Evolutionary conservation across 352 stramenopile genomes (phyloP), one percentile per base, ranked within the genome.

Genomic region (Phytophthora agathidicida): DNA sequence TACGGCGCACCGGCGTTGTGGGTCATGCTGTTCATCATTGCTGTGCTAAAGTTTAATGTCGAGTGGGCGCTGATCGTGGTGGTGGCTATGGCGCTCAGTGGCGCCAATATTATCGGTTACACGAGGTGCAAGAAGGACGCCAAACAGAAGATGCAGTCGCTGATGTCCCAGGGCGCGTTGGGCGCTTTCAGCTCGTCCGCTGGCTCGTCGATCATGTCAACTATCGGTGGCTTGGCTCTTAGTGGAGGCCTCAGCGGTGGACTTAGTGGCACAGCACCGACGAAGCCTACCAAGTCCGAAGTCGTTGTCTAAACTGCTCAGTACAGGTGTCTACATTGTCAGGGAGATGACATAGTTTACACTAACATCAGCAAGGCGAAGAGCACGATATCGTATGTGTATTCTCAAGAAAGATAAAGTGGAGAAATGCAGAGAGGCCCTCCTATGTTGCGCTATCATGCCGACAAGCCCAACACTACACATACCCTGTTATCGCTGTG

Each of bases 41-140:
- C 85, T 8, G 71, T 99, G 39, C 71, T 99, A 38, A 80, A 98
- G 80, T 83, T 98, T 84, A 83, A 98, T 63, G 77, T 98, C 35
- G 83, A 98, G 66, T 99, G 96, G 88, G 86, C 97, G 2, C 79
- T 98, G 19, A 94, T 98, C 41, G 78, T 97, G 3, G 48, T 94
- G n/a, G 91, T 98, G 43, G 97, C 92, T 28, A 71, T 99, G 17
- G 79, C 91, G 13, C 80, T 99, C 24, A 97, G 77, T 45, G 73
- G 59, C 22, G 95, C 96, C 39, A 99, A 99, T 75, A 98, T 99
- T 39, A 97, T 98, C 65, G 97, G 97, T 23, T 99, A 99, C 83
- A 98, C 96, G 52, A 97, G 98, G 63, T 98, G 96, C 75, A 98
- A 94, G 77, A 94, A 97, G 44, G 86, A 95, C 60, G 86, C 86